These are phyloP conservation scores for Endothia cerciana DNA, from an alignment of 2,329 filamentous ascomycete species.

Conservation along the genomic window DNA sequence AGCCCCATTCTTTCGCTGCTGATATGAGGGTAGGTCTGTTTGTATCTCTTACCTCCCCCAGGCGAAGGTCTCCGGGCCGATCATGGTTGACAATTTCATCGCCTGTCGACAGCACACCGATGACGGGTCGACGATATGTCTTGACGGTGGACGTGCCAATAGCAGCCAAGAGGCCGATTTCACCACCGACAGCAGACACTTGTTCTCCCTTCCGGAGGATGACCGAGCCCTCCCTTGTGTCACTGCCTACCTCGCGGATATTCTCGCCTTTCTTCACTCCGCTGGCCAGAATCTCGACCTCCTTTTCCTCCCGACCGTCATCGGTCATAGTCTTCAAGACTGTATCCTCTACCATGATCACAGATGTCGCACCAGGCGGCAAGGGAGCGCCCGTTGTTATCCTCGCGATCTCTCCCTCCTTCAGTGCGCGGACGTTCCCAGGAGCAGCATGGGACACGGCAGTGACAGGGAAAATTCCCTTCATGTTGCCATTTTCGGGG, in stretches of 20 bases:
- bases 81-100: slow-evolving; percentile 88
- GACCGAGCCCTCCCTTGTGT: slow-evolving; percentile 69
- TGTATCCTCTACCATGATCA: slow-evolving; percentile 98
- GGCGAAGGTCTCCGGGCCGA: slow-evolving; percentile 61
- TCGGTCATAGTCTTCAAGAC: slow-evolving; percentile 74
- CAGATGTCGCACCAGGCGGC: slow-evolving; percentile 83
- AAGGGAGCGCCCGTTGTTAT: slow-evolving; percentile 95
- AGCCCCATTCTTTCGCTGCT: slow-evolving; percentile 74
- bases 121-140: slow-evolving; percentile 74
- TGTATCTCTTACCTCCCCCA: slow-evolving; percentile 90
- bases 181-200: slow-evolving; percentile 86
- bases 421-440: slow-evolving; percentile 65
- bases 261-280: slow-evolving; percentile 81
- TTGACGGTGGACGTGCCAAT: slow-evolving; percentile 74
- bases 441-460: slow-evolving; percentile 85
- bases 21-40: slow-evolving; percentile 88
- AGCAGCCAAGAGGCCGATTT: slow-evolving; percentile 86
- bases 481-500: slow-evolving; percentile 64
- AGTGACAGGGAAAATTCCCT: slow-evolving; percentile 83
- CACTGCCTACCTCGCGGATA: slow-evolving; percentile 87
- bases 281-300: slow-evolving; percentile 83
- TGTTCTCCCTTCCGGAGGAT: slow-evolving; percentile 79
- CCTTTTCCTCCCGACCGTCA: slow-evolving; percentile 81
- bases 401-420: slow-evolving; percentile 77
- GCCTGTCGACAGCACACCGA: slow-evolving; percentile 90